Evolutionary conservation across 2,329 filamentous ascomycete species (phyloP), one percentile per base, ranked within the genome.

Genomic region (Neonectria neomacrospora): DNA sequence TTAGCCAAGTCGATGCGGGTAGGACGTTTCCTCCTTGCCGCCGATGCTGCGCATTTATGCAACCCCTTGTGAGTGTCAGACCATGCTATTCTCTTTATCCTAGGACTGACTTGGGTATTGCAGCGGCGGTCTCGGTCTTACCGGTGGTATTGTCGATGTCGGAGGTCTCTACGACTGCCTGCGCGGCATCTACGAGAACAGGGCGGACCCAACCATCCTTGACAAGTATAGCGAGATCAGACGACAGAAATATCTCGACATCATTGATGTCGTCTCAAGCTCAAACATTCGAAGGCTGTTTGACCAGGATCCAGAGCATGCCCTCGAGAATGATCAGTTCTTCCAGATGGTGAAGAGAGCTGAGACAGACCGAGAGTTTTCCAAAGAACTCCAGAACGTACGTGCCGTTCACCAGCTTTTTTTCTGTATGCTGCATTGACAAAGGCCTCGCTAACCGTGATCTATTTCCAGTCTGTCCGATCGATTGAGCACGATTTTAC

Each of bases 71-170:
- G 20, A 50, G 65, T 18, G 9, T 16, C 1, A 3, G 11, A 7
- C 9, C n/a, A 4, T 26, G 16, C 28, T 3, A 44, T 14, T 45
- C 18, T 8, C 28, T n/a, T 28, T 11, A n/a, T 37, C 18, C 22
- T 51, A 41, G 23, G 23, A 16, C 54, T 41, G 6, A 50, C 12
- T 1, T 23, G 7, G 14, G 4, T 3, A 23, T 53, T 44, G 12
- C 12, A 66, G 83, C 75, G 88, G 88, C 48, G 88, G 88, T 0
- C 78, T 90, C 16, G 88, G 88, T 1, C 83, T 90, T 53, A 90
- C 87, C 0, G 87, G 87, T 6, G 88, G 88, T 0, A 86, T 90
- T 58, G 85, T 87, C n/a, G 88, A 90, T 67, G 82, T 88, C 3
- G 87, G 86, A 11, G 86, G 86, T 0, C 80, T 90, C 6, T 87